Evolutionary conservation across 1,284 basidiomycete species (phyloP), one percentile per base, ranked within the genome.

Genomic region (Xanthoconium separans): DNA sequence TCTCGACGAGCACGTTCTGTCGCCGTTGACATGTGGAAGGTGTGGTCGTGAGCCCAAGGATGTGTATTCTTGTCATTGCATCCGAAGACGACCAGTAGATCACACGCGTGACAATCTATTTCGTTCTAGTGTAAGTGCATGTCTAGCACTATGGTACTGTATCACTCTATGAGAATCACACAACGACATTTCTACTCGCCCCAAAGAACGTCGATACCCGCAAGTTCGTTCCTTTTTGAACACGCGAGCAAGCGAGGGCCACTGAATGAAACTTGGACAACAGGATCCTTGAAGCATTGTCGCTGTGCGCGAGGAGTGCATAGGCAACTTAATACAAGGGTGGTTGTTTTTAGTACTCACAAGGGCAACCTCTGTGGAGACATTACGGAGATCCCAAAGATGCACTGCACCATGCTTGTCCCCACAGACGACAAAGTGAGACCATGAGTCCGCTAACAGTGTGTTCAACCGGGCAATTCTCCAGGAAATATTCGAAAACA

Each of bases 321-420:
- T 40, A 29, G 12, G 16, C 41, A 34, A 34, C 1, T 13, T 10
- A 20, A 44, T 27, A 37, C 18, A 50, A 24, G 36, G 8, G 5
- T 47, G 6, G 6, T 27, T 27, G 27, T 27, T 5, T 27, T 27
- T 7, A 10, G 45, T 42, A 58, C 70, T 54, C 42, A 78, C 75
- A 53, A 61, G 60, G 31, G 62, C 48, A 37, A 70, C 42, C 27
- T 65, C 55, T 11, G 59, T 58, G n/a, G 65, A 63, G 16, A 64
- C 46, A 29, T 75, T 75, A 30, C 80, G 75, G 40, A 80, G 55
- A 61, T 82, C 79, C 80, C 80, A 82, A 6, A 80, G 39, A 31
- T 73, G 75, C 39, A 81, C 67, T 27, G 33, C 55, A 16, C 80
- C 79, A 47, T 72, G 70, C 43, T 62, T 70, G 59, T 75, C 75